Conservation (phyloP, 1,139 yeast species). For the Sugiyamaella paludigena region DNA sequence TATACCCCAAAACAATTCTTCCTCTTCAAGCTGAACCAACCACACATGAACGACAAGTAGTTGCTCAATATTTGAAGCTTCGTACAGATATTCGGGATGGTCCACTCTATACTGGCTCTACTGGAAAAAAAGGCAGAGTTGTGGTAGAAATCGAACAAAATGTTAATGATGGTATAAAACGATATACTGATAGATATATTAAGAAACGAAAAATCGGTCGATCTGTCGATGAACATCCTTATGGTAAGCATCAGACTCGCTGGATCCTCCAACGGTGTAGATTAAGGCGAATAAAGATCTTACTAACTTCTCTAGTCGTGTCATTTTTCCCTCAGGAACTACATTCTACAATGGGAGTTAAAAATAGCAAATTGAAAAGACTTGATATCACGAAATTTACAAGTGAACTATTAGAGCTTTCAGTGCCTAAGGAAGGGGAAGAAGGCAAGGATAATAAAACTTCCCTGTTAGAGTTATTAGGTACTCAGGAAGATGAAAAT, state of each 20-base stretch:
- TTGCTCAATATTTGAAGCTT: slow-evolving; percentile 63
- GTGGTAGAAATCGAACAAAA: slow-evolving; percentile 32
- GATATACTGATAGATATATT: slow-evolving; percentile 44
- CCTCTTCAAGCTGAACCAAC: slow-evolving; percentile 70
- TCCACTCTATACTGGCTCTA: slow-evolving; percentile 72
- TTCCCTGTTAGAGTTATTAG: slow-evolving; percentile 4
- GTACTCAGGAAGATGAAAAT: slow-evolving; percentile 44
- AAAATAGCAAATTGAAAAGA: slow-evolving; percentile 39
- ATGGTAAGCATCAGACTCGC: slow-evolving; percentile 28
- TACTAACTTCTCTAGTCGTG: slow-evolving; percentile 19
- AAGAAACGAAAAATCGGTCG: slow-evolving; percentile 73
- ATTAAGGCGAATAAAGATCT: no score
- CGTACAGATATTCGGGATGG: slow-evolving; percentile 63
- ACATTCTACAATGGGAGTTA: slow-evolving; percentile 69
- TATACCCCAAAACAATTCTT: slow-evolving; percentile 33
- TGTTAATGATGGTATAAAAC: slow-evolving; percentile 35
- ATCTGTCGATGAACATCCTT: slow-evolving; percentile 82
- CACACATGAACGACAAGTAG: slow-evolving; percentile 54
- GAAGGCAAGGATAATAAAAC: slow-evolving; percentile 22
- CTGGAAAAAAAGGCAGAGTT: slow-evolving; percentile 24
- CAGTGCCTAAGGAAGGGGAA: slow-evolving; percentile 50
- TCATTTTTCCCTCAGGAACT: slow-evolving; percentile 75
- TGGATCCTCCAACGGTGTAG: no score
- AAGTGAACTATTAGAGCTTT: slow-evolving; percentile 33
- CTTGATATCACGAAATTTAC: slow-evolving; percentile 33